Base-by-base conservation (phyloP, 805 yeast species). In the Zygosaccharomyces bailii region DNA sequence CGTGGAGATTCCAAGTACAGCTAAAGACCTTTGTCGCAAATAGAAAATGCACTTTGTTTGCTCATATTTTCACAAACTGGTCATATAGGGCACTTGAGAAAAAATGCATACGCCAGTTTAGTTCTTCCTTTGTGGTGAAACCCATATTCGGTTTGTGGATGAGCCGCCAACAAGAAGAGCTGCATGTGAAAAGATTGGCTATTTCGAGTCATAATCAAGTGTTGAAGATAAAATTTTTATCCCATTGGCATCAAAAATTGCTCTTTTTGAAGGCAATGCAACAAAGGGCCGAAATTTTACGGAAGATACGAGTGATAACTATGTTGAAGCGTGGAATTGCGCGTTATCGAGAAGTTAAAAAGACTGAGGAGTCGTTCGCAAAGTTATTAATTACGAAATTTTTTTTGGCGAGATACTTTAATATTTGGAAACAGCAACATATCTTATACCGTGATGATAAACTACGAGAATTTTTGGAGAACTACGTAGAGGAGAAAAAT, bases 251-350 rank as follows among this genome's bases (percentile, higher is more conserved):
- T 20, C 35, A 31, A 8, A 33, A 35, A n/a, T 17, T 21, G 14
- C 31, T 14, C 10, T 16, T 34, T n/a, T 10, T 44, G 11, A 17
- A 16, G n/a, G 46, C 43, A n/a, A 33, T 52, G 45, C 32, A 44
- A 5, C 41, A 37, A 14, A 52, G 48, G 24, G 49, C 54, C 7
- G 31, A 32, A 2, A 37, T 46, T 7, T 48, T 52, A 10, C 32
- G 34, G 27, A 45, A 42, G 18, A n/a, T 49, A n/a, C 40, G 44
- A 18, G 53, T 51, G 5, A 14, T 54, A n/a, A 24, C 39, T 13
- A 38, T 39, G 27, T 7, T 53, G 16, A 49, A 46, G 41, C 39
- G 38, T 2, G 50, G 50, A n/a, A 31, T 46, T 24, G 34, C 38
- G 4, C 52, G 42, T 31, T 18, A 42, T 27, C 40, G 35, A 16